A percentile compares a stretch with the other conserved stretches of the same genome.
phyloP scores from a whole-genome alignment of 2,329 filamentous ascomycete genomes.

The Claviceps paspali region DNA sequence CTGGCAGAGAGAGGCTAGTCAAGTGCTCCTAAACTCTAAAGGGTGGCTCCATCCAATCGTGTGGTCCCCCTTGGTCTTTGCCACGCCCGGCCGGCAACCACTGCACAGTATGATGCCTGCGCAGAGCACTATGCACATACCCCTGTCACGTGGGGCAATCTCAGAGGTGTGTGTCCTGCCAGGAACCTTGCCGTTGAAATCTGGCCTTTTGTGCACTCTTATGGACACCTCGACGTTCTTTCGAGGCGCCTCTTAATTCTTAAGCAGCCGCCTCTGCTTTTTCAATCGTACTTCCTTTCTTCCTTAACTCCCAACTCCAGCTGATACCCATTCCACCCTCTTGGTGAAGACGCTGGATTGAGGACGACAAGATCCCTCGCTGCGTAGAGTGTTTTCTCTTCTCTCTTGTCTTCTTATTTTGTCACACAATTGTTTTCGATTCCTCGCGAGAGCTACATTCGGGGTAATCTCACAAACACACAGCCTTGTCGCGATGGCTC shows the following conservation, averaged over 20 bases:
- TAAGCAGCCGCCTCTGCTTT: conserved; percentile 18
- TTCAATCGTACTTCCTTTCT: conserved; percentile 12
- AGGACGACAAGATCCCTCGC: conserved; percentile 14
- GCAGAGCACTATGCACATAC: conserved; percentile 1
- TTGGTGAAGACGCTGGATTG: conserved; percentile 17
- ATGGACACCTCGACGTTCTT: conserved; percentile 30
- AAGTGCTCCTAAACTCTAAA: too few species aligned
- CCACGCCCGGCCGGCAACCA: background rate
- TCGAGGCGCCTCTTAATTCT: conserved; percentile 15
- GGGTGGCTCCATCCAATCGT: too few species aligned
- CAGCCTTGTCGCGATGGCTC: conserved; percentile 28
- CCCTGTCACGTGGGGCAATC: conserved; percentile 17
- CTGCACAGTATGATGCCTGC: conserved; percentile 1
- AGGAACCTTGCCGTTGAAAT: conserved; percentile 23
- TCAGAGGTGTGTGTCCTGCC: conserved; percentile 1
- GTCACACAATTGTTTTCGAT: conserved; percentile 10
- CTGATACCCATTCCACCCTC: conserved; percentile 14
- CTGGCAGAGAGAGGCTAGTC: background rate
- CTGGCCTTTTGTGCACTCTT: conserved; percentile 30
- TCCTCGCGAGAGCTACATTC: conserved; percentile 2
- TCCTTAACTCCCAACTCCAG: conserved; percentile 9
- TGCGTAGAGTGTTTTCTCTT: conserved; percentile 13
- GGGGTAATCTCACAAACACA: conserved; percentile 3
- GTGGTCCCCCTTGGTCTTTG: too few species aligned
- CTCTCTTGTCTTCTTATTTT: conserved; percentile 10